Evolutionary conservation across 139 green algal species (phyloP), one percentile per base, ranked within the genome.

Genomic region (Zygnema circumcarinatum): DNA sequence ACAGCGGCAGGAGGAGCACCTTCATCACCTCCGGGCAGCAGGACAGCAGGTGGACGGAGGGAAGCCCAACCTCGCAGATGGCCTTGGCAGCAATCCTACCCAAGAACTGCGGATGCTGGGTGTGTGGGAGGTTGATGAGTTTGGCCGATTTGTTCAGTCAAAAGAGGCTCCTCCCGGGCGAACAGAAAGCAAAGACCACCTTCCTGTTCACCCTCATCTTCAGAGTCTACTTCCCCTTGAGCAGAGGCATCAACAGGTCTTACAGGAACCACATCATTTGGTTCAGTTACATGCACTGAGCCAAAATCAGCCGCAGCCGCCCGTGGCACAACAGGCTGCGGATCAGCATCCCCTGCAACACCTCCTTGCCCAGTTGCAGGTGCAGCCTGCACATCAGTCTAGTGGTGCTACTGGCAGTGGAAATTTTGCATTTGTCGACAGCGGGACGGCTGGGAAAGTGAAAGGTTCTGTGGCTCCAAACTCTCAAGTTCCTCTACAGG

Each of bases 51-150:
- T 38, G 69, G 16, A 16, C 16, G 69, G 69, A 39, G 69, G 7
- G 11, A 39, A 16, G 16, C 69, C 69, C 16, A 7, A 16, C 7
- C 47, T 16, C 47, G 16, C 16, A 7, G 47, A 62, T 7, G 47
- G 47, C 16, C 7, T 7, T 62, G 47, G 47, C 7, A 25, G 7
- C 11, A 78, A 47, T 78, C 76, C 76, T 20, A 22, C 33, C 16
- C 76, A 73, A 16, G 32, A 79, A 52, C 47, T 76, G 32, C 79
- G 79, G 16, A 83, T 86, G 62, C 36, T 47, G 2, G 79, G 79
- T n/a, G 79, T 86, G 21, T 86, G 79, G 79, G 79, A 86, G 67
- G 33, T 86, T 3, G 69, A 86, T 41, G 79, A 83, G 79, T 47
- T 68, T 41, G 79, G 79, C n/a, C 76, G 68, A 29, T 84, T 84